phyloP scores from a whole-genome alignment of 2,329 filamentous ascomycete species.

The Harringtonia aguacate region DNA sequence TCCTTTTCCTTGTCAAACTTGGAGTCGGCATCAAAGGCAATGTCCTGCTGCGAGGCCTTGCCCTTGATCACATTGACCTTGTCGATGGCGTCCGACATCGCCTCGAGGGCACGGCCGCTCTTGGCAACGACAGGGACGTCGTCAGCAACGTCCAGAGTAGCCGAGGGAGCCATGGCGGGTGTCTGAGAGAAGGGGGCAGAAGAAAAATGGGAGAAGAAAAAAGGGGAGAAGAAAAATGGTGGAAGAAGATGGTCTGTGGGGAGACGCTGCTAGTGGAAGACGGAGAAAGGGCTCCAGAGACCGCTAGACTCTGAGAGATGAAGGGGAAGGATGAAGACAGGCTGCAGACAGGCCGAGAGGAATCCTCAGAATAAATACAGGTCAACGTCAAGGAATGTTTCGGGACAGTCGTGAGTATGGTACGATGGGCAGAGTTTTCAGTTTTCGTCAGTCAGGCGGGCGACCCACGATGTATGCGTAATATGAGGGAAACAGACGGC shows the following conservation, averaged over 20 bases:
- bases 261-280: no score
- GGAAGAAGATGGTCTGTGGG: not conserved
- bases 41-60: constrained; percentile 4
- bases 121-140: constrained; percentile 6
- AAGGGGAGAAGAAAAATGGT: no score
- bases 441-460: no score
- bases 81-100: constrained; percentile 24
- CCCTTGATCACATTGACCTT: constrained; percentile 21
- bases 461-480: no score
- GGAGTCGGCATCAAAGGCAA: constrained; percentile 12
- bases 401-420: no score
- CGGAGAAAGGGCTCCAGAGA: no score
- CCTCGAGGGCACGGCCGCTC: constrained; percentile 19
- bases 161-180: constrained; percentile 19
- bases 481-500: no score
- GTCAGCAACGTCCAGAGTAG: constrained; percentile 14
- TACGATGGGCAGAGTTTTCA: not conserved
- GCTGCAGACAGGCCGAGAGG: not conserved
- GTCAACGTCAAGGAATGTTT: no score
- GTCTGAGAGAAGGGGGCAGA: not conserved
- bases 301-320: no score
- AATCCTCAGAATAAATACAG: no score
- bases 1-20: constrained; percentile 22
- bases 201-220: no score
- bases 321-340: not conserved